Percentiles rank a stretch among this genome's conserved stretches.
Conservation (phyloP, 768 basidiomycete species). For the Lenzites betulinus region DNA sequence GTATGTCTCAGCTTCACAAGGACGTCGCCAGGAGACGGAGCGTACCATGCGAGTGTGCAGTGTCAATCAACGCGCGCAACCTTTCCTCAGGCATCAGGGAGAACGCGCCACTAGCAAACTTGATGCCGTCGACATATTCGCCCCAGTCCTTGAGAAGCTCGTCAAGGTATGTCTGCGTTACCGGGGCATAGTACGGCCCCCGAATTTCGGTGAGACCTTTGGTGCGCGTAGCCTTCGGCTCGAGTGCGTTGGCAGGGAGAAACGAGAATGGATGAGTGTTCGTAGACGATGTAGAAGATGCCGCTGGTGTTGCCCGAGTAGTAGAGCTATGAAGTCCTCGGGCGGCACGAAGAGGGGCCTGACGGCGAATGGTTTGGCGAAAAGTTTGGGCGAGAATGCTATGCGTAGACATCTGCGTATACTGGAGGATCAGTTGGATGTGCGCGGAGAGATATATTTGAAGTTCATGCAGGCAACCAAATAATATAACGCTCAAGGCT, state of each 20-base stretch:
- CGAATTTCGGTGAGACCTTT: constrained; percentile 47
- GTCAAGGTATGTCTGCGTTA: constrained; percentile 43
- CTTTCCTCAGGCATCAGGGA: constrained; percentile 44
- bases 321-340: constrained; percentile 5
- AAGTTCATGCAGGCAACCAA: too few species aligned
- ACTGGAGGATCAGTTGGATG: too few species aligned
- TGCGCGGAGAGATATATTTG: too few species aligned
- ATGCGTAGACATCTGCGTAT: too few species aligned
- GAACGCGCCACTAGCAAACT: constrained; percentile 48
- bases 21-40: not conserved
- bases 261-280: constrained; percentile 19
- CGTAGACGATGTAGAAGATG: not conserved
- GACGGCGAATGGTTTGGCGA: not conserved
- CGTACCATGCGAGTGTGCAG: constrained; percentile 41
- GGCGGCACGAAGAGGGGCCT: not conserved
- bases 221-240: constrained; percentile 36
- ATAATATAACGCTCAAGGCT: too few species aligned
- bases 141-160: constrained; percentile 45
- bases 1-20: too few species aligned
- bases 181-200: constrained; percentile 46
- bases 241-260: constrained; percentile 35
- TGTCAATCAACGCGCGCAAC: constrained; percentile 40
- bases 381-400: not conserved
- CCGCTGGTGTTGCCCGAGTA: not conserved
- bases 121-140: constrained; percentile 46